Evolutionary conservation across 371 early-diverging fungal genomes (phyloP).

Genomic region (Massospora cicadina): DNA sequence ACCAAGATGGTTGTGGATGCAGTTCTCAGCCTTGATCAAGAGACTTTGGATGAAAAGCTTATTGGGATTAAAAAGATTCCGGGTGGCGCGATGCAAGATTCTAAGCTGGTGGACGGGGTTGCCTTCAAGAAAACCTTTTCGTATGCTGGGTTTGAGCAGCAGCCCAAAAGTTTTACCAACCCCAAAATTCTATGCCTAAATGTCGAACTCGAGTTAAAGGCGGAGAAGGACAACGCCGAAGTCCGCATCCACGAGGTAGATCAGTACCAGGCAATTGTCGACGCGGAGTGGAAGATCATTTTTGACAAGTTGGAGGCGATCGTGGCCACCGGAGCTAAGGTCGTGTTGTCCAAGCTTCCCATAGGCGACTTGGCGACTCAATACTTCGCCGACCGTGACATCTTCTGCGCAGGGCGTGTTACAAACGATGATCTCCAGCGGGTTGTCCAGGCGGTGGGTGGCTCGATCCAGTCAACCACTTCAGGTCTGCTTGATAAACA

Average conservation of each 20-base stretch:
- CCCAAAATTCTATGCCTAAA: slow-evolving; percentile 93
- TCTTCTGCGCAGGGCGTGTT: slow-evolving; percentile 99
- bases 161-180: slow-evolving; percentile 91
- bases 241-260: slow-evolving; percentile 89
- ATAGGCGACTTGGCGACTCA: slow-evolving; percentile 99
- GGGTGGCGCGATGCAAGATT: slow-evolving; percentile 98
- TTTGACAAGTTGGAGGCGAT: slow-evolving; percentile 97
- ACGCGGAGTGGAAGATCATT: slow-evolving; percentile 99
- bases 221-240: slow-evolving; percentile 99
- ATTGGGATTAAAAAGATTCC: slow-evolving; percentile 97
- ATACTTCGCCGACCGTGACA: slow-evolving; percentile 98
- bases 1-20: slow-evolving; percentile 98
- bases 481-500: slow-evolving; percentile 66
- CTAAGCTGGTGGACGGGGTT: slow-evolving; percentile 91
- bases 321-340: slow-evolving; percentile 95
- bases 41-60: slow-evolving; percentile 78
- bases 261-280: slow-evolving; percentile 98
- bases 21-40: slow-evolving; percentile 81
- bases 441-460: slow-evolving; percentile 92
- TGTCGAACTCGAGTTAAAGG: slow-evolving; percentile 98
- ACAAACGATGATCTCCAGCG: slow-evolving; percentile 83
- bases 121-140: slow-evolving; percentile 99
- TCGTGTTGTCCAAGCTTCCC: slow-evolving; percentile 95
- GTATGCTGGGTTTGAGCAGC: slow-evolving; percentile 99
- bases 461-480: slow-evolving; percentile 79